These are phyloP conservation scores for Yamadazyma sp. DNA, from an alignment of 805 yeast species.

Conservation along the genomic window DNA sequence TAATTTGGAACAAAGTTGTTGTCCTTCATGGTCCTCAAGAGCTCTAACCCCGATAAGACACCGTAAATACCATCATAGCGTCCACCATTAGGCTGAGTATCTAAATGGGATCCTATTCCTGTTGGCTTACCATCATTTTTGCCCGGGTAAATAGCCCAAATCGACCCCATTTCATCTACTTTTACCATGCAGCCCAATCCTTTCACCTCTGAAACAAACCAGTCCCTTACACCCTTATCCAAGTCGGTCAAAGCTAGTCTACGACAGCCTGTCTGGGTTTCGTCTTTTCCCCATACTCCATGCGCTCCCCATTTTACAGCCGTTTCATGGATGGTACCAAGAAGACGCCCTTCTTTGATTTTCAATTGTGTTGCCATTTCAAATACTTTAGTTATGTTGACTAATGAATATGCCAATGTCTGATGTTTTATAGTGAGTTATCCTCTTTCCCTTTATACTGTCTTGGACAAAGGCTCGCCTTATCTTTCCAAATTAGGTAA, in stretches of 20 bases:
- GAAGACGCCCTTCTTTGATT: slow-evolving; percentile 10
- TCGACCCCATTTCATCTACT: slow-evolving; percentile 66
- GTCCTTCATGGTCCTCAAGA: slow-evolving; percentile 62
- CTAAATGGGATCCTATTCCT: slow-evolving; percentile 72
- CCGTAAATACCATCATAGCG: slow-evolving; percentile 74
- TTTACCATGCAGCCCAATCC: slow-evolving; percentile 56
- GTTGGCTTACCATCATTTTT: slow-evolving; percentile 50
- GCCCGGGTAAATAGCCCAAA: slow-evolving; percentile 66
- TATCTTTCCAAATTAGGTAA: background rate
- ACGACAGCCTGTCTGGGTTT: slow-evolving; percentile 66
- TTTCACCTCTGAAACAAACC: slow-evolving; percentile 57
- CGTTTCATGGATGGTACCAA: slow-evolving; percentile 62
- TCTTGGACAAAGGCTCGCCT: background rate
- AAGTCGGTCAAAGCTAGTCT: slow-evolving; percentile 61
- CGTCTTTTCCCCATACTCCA: slow-evolving; percentile 55
- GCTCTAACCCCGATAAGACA: slow-evolving; percentile 65
- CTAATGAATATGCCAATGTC: background rate
- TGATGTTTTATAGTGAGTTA: background rate
- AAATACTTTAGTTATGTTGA: background rate
- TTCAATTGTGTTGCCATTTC: slow-evolving; percentile 3
- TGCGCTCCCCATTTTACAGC: slow-evolving; percentile 59
- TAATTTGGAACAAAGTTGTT: slow-evolving; percentile 58
- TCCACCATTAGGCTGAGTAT: slow-evolving; percentile 79
- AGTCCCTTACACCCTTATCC: slow-evolving; percentile 63
- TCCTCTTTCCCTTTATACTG: background rate